Evolutionary conservation across 139 green algal species (phyloP), one percentile per base, ranked within the genome.

Genomic region (Closterium sp.): DNA sequence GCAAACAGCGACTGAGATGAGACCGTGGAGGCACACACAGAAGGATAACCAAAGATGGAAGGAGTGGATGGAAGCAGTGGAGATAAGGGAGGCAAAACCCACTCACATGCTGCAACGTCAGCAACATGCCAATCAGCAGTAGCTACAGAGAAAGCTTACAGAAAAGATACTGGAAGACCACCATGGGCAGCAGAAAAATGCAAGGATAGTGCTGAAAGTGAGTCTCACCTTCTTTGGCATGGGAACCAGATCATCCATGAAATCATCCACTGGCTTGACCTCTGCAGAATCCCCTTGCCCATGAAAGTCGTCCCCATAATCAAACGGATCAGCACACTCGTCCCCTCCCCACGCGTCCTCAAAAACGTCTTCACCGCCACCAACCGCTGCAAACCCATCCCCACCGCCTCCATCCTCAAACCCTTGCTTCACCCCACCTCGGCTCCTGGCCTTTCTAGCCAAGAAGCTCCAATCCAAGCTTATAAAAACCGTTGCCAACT

Each of bases 401-500:
- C 70, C 24, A 17, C 85, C 91, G 27, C 27, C 91, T 38, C 31
- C 91, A 10, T n/a, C 86, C 22, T 91, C 85, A 45, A 50, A 90
- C 29, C 88, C n/a, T 0, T 62, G 38, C 62, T 24, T 79, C 62
- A 13, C 62, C 1, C 62, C 62, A 27, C 62, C 62, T 27, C 62
- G 17, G 13, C 62, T 13, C 62, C 19, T 27, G 62, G 62, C 62
- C 62, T 24, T 79, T 13, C 62, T 9, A 86, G 32, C 84, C 89
- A 91, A 24, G 32, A 91, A 34, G 30, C 38, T 29, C 45, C 32
- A 92, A 29, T 90, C 19, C 5, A 93, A 95, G 45, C 95, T 91
- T 17, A 96, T 50, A 73, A 96, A 97, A 19, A 97, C 93, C 85
- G 86, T 38, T 3, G 38, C 92, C 22, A 97, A 94, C 28, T 89